Conservation (phyloP, 192 early-diverging fungal genomes). For the Backusella tuberculispora region DNA sequence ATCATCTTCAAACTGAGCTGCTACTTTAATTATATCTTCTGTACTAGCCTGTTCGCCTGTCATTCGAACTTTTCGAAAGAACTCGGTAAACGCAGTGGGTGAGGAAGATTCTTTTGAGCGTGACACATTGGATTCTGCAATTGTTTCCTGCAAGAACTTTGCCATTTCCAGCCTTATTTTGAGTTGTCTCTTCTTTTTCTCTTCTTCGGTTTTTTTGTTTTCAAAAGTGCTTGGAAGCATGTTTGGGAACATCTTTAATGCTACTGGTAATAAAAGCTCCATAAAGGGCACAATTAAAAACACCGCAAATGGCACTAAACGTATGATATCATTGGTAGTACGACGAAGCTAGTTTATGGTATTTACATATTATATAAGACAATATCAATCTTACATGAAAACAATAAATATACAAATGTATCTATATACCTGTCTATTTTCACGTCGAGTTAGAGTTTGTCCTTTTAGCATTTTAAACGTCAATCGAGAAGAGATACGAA, state of each 20-base stretch:
- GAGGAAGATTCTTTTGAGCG: too few relatives aligned
- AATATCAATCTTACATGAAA: not conserved
- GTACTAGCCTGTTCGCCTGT: slow-evolving; percentile 83
- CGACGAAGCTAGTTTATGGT: slow-evolving; percentile 66
- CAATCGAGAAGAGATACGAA: slow-evolving; percentile 80
- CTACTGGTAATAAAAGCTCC: slow-evolving; percentile 91
- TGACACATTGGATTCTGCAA: slow-evolving; percentile 66
- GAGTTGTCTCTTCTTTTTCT: slow-evolving; percentile 91
- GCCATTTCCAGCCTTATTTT: slow-evolving; percentile 95
- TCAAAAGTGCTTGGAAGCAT: slow-evolving; percentile 98
- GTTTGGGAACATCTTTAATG: slow-evolving; percentile 92
- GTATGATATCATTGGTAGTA: slow-evolving; percentile 83
- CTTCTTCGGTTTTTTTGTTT: slow-evolving; percentile 77
- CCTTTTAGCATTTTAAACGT: slow-evolving; percentile 77
- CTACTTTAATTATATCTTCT: slow-evolving; percentile 79
- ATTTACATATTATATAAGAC: too few relatives aligned
- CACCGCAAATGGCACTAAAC: slow-evolving; percentile 91
- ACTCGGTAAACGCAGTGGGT: slow-evolving; percentile 61
- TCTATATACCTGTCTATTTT: slow-evolving; percentile 74
- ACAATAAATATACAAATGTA: not conserved
- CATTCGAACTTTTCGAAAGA: slow-evolving; percentile 82
- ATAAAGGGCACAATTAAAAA: slow-evolving; percentile 94
- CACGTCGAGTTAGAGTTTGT: slow-evolving; percentile 77
- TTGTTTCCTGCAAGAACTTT: slow-evolving; percentile 93
- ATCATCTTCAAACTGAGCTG: slow-evolving; percentile 91